A percentile compares a stretch with the other conserved stretches of the same genome.
These are phyloP conservation scores for Arabidopsis thaliana DNA, from an alignment of 345 rosid genomes.

Conservation along the genomic window TAIR10.1 NC_003070.9:10799001-10799500, in stretches of 20 bases:
- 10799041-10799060: slow-evolving; percentile 94
- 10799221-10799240: background rate
- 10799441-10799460: slow-evolving; percentile 99
- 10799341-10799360: slow-evolving; percentile 38
- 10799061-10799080: slow-evolving; percentile 84
- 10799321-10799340: slow-evolving; percentile 99
- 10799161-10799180: slow-evolving; percentile 2
- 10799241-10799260: slow-evolving; percentile 98
- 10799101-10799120: slow-evolving; percentile 90
- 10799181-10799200: background rate
- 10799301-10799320: slow-evolving; percentile 98
- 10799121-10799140: slow-evolving; percentile 96
- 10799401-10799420: background rate
- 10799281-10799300: slow-evolving; percentile 98
- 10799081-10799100: slow-evolving; percentile 72
- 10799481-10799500: slow-evolving; percentile 61
- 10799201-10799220: background rate
- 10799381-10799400: background rate
- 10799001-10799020: background rate
- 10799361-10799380: background rate
- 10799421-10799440: slow-evolving; percentile 71
- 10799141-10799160: slow-evolving; percentile 95
- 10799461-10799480: slow-evolving; percentile 99
- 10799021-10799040: slow-evolving; percentile 8
- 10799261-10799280: slow-evolving; percentile 99